Conservation (phyloP, 768 basidiomycete species). For the Sporobolomyces phaffii region DNA sequence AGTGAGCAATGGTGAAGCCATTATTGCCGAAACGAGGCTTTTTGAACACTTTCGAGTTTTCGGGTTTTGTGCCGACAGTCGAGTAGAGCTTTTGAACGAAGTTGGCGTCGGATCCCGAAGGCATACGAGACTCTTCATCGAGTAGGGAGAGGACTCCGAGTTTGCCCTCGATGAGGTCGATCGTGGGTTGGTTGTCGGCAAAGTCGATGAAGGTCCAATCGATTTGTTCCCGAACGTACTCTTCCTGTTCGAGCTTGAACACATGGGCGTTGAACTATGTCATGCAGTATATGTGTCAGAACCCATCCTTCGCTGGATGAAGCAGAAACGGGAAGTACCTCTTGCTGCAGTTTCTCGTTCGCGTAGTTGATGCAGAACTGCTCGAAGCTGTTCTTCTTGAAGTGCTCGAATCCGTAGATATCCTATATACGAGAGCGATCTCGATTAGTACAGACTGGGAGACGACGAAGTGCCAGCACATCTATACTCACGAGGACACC, state of each 20-base stretch:
- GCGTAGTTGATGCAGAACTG: slow-evolving; percentile 99
- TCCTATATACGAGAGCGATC: too few species aligned
- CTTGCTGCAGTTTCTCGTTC: slow-evolving; percentile 95
- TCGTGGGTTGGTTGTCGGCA: slow-evolving; percentile 91
- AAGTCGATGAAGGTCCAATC: slow-evolving; percentile 99
- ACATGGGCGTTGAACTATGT: slow-evolving; percentile 94
- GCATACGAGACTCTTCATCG: slow-evolving; percentile 96
- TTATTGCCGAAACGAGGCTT: slow-evolving; percentile 98
- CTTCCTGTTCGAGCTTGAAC: slow-evolving; percentile 98
- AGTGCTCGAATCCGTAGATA: slow-evolving; percentile 51
- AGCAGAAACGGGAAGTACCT: slow-evolving; percentile 53
- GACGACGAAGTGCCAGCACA: too few species aligned
- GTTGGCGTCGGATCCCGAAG: slow-evolving; percentile 82
- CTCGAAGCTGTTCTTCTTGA: slow-evolving; percentile 54
- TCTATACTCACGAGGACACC: slow-evolving; percentile 89
- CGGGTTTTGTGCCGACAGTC: slow-evolving; percentile 70
- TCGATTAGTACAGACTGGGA: too few species aligned
- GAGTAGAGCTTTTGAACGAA: slow-evolving; percentile 86
- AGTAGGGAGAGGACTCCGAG: slow-evolving; percentile 88
- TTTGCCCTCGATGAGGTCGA: slow-evolving; percentile 95
- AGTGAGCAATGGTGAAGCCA: slow-evolving; percentile 95
- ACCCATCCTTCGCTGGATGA: neutral
- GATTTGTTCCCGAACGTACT: slow-evolving; percentile 96
- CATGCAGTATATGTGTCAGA: neutral
- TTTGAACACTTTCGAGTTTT: slow-evolving; percentile 84